These are phyloP conservation scores for Vigna hirtella DNA, from an alignment of 306 rosid genomes.

Conservation along the genomic window DNA sequence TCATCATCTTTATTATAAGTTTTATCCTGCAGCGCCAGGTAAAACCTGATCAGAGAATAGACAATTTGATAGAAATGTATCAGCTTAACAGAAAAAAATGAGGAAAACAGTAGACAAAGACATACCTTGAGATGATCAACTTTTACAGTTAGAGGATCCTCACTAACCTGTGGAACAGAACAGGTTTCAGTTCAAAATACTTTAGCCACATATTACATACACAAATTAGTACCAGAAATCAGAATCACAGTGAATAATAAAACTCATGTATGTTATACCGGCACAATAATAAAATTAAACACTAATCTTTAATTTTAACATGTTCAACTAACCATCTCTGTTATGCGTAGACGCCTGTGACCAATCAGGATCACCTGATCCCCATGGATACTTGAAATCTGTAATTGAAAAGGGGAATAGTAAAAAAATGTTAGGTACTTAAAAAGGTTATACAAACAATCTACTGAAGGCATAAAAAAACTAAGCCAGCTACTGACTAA, in stretches of 20 bases:
- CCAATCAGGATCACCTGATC: constrained; percentile 95
- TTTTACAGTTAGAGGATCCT: constrained; percentile 97
- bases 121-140: constrained; percentile 98
- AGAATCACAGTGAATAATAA: constrained; percentile 32
- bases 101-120: constrained; percentile 29
- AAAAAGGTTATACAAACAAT: constrained; percentile 22
- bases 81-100: constrained; percentile 28
- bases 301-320: constrained; percentile 31
- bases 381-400: constrained; percentile 98
- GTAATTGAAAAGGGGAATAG: constrained; percentile 30
- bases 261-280: constrained; percentile 15
- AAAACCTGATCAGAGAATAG: constrained; percentile 24
- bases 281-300: constrained; percentile 32
- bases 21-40: constrained; percentile 70
- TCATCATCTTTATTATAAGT: constrained; percentile 95
- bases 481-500: constrained; percentile 13
- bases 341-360: constrained; percentile 90
- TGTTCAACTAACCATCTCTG: constrained; percentile 82
- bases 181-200: constrained; percentile 17
- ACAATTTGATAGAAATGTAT: constrained; percentile 27
- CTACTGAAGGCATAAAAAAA: constrained; percentile 29
- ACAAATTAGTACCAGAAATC: constrained; percentile 32
- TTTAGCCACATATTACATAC: constrained; percentile 15
- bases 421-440: constrained; percentile 2
- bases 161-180: constrained; percentile 70